Percentiles rank a stretch among this genome's conserved stretches.
Conservation (phyloP, 495 filamentous ascomycete genomes). For the Aspergillus nanangensis region DNA sequence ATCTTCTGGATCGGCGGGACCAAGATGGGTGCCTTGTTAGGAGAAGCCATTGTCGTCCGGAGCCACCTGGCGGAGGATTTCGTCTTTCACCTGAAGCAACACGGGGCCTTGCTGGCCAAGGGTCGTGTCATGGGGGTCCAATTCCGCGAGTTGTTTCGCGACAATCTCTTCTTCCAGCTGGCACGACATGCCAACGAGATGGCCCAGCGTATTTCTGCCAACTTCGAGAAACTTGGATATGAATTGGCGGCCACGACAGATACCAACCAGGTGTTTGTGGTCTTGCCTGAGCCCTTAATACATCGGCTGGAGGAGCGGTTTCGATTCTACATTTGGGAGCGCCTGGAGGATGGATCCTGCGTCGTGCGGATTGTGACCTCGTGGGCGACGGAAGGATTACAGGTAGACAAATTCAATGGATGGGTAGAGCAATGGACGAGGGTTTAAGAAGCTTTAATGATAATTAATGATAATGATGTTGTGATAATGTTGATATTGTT, state of each 20-base stretch:
- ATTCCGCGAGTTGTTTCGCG: constrained; percentile 38
- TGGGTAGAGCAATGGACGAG: constrained; percentile 21
- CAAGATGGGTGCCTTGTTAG: constrained; percentile 38
- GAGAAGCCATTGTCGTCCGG: constrained; percentile 39
- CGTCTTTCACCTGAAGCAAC: constrained; percentile 40
- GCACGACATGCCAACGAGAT: constrained; percentile 37
- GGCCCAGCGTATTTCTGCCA: constrained; percentile 29
- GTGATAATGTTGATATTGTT: no score
- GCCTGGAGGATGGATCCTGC: constrained; percentile 21
- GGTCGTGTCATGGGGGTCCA: constrained; percentile 38
- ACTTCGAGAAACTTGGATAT: constrained; percentile 27
- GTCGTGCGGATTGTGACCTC: constrained; percentile 31
- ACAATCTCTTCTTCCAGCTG: constrained; percentile 34
- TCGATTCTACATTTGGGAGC: constrained; percentile 32
- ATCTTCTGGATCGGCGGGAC: constrained; percentile 47
- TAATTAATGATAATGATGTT: not conserved
- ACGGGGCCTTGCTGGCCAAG: constrained; percentile 41
- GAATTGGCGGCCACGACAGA: constrained; percentile 24
- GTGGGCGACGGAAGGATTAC: constrained; percentile 31
- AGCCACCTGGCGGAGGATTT: constrained; percentile 34
- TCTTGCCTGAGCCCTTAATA: constrained; percentile 19
- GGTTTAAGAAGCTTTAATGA: not conserved
- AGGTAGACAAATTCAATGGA: constrained; percentile 34
- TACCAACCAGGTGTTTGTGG: constrained; percentile 33
- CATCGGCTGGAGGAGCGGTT: constrained; percentile 25